phyloP scores from a whole-genome alignment of 495 filamentous ascomycete genomes.

The Clohesyomyces aquaticus region DNA sequence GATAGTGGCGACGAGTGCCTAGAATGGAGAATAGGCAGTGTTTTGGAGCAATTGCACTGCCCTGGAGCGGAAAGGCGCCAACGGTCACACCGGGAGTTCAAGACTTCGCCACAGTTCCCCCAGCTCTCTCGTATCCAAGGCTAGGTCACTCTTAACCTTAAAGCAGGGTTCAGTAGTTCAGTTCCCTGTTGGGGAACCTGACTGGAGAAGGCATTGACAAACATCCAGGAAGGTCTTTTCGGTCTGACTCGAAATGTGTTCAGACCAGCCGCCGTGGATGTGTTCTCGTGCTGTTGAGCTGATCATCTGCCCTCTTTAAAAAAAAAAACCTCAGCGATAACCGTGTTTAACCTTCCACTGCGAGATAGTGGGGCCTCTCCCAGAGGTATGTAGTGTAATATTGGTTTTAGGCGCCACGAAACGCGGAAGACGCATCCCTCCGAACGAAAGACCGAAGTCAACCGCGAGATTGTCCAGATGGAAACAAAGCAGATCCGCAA shows the following conservation, averaged over 20 bases:
- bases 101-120: not conserved
- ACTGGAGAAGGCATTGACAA: not conserved
- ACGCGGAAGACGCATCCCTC: not conserved
- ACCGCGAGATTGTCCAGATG: not conserved
- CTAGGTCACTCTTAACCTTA: conserved; percentile 1
- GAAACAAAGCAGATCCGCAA: not conserved
- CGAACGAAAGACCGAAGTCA: not conserved
- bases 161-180: conserved; percentile 6
- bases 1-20: not conserved
- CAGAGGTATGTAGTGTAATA: not conserved
- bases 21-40: not conserved
- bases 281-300: not conserved
- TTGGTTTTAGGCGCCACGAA: not conserved
- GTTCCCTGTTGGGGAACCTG: not conserved
- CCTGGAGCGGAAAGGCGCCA: not conserved
- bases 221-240: not conserved
- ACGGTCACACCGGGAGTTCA: not conserved
- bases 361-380: not conserved
- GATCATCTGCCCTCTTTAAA: not conserved
- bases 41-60: not conserved
- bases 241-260: not conserved
- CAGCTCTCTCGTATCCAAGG: too few species aligned
- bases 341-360: not conserved
- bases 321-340: not conserved
- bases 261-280: not conserved